phyloP scores from a whole-genome alignment of 495 filamentous ascomycete species.

The Trichoderma asperelloides region DNA sequence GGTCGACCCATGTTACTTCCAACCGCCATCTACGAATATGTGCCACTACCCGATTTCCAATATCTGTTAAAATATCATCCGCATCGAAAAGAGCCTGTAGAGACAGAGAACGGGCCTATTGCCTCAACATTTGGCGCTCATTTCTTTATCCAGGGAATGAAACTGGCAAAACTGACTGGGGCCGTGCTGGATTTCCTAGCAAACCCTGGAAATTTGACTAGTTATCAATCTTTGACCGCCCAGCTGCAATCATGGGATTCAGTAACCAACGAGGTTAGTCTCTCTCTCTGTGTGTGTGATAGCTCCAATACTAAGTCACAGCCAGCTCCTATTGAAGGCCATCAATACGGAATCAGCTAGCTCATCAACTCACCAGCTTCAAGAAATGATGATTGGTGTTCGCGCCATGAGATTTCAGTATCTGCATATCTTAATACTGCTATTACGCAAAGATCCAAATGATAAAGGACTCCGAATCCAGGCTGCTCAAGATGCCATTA shows the following conservation, averaged over 20 bases:
- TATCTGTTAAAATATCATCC: background rate
- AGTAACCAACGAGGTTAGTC: background rate
- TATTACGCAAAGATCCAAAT: background rate
- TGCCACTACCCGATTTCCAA: conserved; percentile 14
- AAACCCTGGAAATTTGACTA: background rate
- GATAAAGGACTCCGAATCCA: background rate
- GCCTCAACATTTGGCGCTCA: background rate
- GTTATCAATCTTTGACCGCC: background rate
- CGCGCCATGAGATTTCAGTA: background rate
- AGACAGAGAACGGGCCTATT: background rate
- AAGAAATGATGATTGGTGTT: background rate
- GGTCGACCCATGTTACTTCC: conserved; percentile 20
- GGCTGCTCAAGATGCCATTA: conserved; percentile 2
- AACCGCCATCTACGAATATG: conserved; percentile 12
- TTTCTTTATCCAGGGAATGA: background rate
- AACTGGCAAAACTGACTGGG: background rate
- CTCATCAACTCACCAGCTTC: background rate
- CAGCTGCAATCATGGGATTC: background rate
- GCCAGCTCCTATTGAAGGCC: background rate
- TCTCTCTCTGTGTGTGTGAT: background rate
- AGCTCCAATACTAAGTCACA: background rate
- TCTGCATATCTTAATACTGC: background rate
- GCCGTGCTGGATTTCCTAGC: background rate
- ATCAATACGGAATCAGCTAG: background rate
- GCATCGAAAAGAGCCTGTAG: background rate